Evolutionary conservation across 257 asterid genomes (phyloP), one percentile per base, ranked within the genome.

Genomic region (Jacaranda copaia): DNA sequence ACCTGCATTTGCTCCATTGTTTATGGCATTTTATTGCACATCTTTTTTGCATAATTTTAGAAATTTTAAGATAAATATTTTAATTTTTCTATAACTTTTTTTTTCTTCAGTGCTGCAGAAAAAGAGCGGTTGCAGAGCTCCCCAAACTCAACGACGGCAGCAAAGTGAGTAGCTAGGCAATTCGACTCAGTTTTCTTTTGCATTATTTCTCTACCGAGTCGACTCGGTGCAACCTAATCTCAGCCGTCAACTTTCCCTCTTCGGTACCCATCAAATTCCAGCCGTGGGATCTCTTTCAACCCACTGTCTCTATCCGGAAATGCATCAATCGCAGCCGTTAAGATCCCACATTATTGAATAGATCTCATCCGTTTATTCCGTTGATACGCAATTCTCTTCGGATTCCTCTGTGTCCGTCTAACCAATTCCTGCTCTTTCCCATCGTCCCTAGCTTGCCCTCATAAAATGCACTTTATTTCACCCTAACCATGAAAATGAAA

Each of bases 71-170:
- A 43, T n/a, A 19, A 55, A 5, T 3, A 8, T 38, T 46, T 10
- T 45, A 6, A 57, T 5, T 55, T 45, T 7, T 62, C n/a, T 59
- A 10, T 45, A 38, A 40, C 6, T 20, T 16, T 14, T 65, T 53
- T 52, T 49, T 35, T 25, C 55, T 53, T 57, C 87, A 93, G 96
- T 35, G 81, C n/a, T 14, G 81, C 75, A 70, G 90, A 84, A 84
- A 83, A 80, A 73, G 77, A 79, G 83, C 76, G 77, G 74, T 65
- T 86, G 80, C 81, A 82, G 91, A 89, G 86, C 86, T 86, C 92
- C 5, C 56, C 78, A 59, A 91, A 93, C 91, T 83, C 95, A 86
- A 89, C 97, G 87, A 88, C 89, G 97, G 90, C 90, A 79, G 81
- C 76, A 32, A 85, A 84, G 98, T 93, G 78, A 85, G 85, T 80